Conservation (phyloP, 2,329 filamentous ascomycete species). For the Xylaria polymorpha region DNA sequence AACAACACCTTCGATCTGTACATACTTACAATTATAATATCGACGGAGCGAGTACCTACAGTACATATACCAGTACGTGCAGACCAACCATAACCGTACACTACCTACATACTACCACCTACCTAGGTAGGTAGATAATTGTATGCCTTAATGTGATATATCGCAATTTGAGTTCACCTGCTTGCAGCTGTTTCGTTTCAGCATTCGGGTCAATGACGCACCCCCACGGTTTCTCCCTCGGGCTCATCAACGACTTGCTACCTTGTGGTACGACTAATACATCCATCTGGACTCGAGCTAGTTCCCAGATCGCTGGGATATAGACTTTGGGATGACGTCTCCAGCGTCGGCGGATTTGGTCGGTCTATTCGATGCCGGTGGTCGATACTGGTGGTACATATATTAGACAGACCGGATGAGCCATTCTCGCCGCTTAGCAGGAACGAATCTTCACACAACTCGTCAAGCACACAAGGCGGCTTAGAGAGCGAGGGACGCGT, state of each 20-base stretch:
- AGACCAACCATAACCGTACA: not conserved
- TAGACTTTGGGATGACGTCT: slow-evolving; percentile 1
- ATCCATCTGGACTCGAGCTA: not conserved
- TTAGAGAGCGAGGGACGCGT: not conserved
- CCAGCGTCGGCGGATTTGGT: not conserved
- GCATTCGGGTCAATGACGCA: slow-evolving; percentile 12
- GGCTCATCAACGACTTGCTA: not conserved
- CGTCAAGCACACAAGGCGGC: too few relatives aligned
- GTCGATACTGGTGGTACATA: not conserved
- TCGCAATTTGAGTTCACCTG: slow-evolving; percentile 13
- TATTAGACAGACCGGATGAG: not conserved
- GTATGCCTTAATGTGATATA: slow-evolving; percentile 1
- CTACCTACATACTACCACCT: too few relatives aligned
- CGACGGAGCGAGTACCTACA: not conserved
- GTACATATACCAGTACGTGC: too few relatives aligned
- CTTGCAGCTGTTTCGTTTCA: slow-evolving; percentile 24
- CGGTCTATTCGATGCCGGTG: not conserved
- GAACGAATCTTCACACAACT: slow-evolving; percentile 1
- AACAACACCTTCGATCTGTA: not conserved
- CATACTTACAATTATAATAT: not conserved
- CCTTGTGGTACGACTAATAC: slow-evolving; percentile 1
- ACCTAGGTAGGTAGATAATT: not conserved
- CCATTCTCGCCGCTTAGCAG: not conserved
- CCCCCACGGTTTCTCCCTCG: not conserved
- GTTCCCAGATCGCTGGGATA: not conserved